Conservation (phyloP, 306 rosid species). For the Amphicarpaea edgeworthii region DNA sequence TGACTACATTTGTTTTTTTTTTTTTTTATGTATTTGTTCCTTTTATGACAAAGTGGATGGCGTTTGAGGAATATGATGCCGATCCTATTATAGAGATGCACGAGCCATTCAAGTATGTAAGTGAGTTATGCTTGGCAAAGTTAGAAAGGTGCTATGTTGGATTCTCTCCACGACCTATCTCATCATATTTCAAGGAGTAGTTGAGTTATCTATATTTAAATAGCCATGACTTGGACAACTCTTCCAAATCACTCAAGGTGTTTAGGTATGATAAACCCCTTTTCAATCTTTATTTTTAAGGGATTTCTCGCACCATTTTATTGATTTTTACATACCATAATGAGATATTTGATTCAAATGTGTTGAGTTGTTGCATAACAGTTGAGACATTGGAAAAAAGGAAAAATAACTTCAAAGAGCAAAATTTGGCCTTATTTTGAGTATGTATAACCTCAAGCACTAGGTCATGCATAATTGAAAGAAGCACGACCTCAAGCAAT, state of each 20-base stretch:
- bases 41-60: slow-evolving; percentile 37
- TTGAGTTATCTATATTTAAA: slow-evolving; percentile 41
- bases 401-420: too few species aligned
- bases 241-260: background rate
- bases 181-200: slow-evolving; percentile 44
- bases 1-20: background rate
- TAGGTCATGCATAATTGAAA: too few species aligned
- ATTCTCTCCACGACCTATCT: slow-evolving; percentile 40
- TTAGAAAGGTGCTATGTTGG: slow-evolving; percentile 37
- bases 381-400: too few species aligned
- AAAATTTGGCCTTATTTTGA: too few species aligned
- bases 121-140: slow-evolving; percentile 28
- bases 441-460: too few species aligned
- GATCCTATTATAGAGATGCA: slow-evolving; percentile 22
- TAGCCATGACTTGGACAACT: slow-evolving; percentile 15
- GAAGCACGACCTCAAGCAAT: too few species aligned
- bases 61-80: slow-evolving; percentile 32
- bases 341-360: too few species aligned
- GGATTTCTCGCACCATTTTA: too few species aligned
- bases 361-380: too few species aligned
- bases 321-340: too few species aligned
- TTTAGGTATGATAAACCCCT: too few species aligned
- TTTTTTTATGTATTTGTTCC: background rate
- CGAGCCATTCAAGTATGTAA: slow-evolving; percentile 14
- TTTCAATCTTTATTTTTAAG: too few species aligned